Conservation (phyloP, 1,284 basidiomycete genomes). For the Ganoderma leucocontextum region DNA sequence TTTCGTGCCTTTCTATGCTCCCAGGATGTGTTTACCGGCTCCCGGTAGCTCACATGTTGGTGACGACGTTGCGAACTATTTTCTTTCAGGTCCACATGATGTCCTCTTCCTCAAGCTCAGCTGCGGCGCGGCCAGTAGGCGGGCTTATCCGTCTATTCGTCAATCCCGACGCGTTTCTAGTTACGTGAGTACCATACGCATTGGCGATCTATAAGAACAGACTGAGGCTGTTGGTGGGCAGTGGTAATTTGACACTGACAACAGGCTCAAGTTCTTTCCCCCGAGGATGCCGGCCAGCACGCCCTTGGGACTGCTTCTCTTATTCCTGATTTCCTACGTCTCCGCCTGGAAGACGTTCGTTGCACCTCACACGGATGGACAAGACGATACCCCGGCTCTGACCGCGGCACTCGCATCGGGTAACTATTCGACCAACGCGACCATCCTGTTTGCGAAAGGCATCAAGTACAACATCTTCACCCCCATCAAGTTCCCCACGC, state of each 20-base stretch:
- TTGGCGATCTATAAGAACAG: neutral
- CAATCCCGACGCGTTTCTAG: neutral
- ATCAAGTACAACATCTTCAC: conserved; percentile 67
- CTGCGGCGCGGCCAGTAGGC: neutral
- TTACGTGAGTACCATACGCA: neutral
- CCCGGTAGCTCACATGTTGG: neutral
- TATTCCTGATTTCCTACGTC: conserved; percentile 13
- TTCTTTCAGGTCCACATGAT: conserved; percentile 6
- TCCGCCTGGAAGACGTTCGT: conserved; percentile 57
- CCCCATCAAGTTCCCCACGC: conserved; percentile 60
- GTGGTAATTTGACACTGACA: neutral
- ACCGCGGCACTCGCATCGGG: conserved; percentile 48
- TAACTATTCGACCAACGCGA: conserved; percentile 54
- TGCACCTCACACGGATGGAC: conserved; percentile 56
- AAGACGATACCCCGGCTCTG: conserved; percentile 61
- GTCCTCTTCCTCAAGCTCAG: neutral
- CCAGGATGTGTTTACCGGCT: neutral
- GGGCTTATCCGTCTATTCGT: neutral
- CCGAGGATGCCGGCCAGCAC: neutral
- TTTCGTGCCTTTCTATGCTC: neutral
- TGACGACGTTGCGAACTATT: neutral
- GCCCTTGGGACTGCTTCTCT: conserved; percentile 7
- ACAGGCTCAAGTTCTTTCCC: neutral
- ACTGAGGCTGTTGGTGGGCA: neutral
- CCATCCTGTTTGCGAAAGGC: conserved; percentile 64